These are phyloP conservation scores for Limnanthes douglasii DNA, from an alignment of 345 rosid species.

Conservation along the genomic window DNA sequence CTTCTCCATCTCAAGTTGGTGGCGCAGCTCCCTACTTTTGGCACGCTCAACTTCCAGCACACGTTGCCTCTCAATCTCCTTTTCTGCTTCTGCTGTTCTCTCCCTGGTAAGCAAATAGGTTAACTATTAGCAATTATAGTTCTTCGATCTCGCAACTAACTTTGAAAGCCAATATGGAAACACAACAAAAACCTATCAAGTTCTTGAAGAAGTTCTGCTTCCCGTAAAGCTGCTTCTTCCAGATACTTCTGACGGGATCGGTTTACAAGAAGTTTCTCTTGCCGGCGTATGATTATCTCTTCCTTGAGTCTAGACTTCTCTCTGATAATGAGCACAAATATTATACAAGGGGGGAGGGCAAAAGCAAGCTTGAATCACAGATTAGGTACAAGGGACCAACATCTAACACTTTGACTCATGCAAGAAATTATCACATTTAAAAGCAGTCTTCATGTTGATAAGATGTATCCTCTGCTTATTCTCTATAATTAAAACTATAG, in stretches of 20 bases:
- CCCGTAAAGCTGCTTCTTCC: slow-evolving; percentile 54
- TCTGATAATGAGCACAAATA: slow-evolving; percentile 16
- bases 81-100: slow-evolving; percentile 54
- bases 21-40: slow-evolving; percentile 58
- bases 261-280: slow-evolving; percentile 47
- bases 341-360: not conserved
- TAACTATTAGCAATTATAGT: slow-evolving; percentile 4
- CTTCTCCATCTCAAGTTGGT: slow-evolving; percentile 73
- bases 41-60: slow-evolving; percentile 60
- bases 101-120: slow-evolving; percentile 25
- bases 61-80: slow-evolving; percentile 67
- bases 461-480: too few species aligned
- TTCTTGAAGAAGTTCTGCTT: slow-evolving; percentile 55
- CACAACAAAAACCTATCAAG: slow-evolving; percentile 44
- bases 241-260: slow-evolving; percentile 48
- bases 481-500: too few species aligned
- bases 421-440: too few species aligned
- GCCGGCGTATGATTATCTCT: slow-evolving; percentile 44
- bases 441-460: too few species aligned
- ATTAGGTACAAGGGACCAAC: too few species aligned
- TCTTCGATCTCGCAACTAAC: not conserved
- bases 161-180: slow-evolving; percentile 3
- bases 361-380: too few species aligned
- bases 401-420: too few species aligned
- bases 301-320: slow-evolving; percentile 51